These are phyloP conservation scores for Jaapia argillacea DNA, from an alignment of 768 basidiomycete species.

Conservation along the genomic window DNA sequence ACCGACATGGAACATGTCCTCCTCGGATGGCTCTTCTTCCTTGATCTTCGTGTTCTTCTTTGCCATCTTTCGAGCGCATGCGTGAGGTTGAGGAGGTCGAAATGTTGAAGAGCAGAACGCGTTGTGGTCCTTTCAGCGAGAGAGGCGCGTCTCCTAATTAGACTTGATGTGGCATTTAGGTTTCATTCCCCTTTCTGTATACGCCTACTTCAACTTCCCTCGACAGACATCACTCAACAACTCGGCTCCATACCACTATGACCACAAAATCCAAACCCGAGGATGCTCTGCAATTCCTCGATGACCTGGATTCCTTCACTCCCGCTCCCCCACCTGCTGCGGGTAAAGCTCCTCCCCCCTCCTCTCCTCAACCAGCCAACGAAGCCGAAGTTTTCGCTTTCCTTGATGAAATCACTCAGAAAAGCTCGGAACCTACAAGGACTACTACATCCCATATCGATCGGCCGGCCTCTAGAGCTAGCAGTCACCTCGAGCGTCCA, in stretches of 20 bases:
- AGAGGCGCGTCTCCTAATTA: too few species aligned
- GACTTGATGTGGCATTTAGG: too few species aligned
- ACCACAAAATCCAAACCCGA: constrained; percentile 53
- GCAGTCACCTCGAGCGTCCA: constrained; percentile 50
- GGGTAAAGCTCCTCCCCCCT: constrained; percentile 9
- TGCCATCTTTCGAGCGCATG: background rate
- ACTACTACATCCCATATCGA: constrained; percentile 41
- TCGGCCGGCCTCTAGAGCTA: constrained; percentile 42
- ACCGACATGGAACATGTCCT: constrained; percentile 10
- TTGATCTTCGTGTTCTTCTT: background rate
- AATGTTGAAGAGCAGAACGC: background rate
- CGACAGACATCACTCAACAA: too few species aligned
- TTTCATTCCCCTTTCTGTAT: too few species aligned
- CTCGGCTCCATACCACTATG: too few species aligned
- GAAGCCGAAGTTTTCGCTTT: constrained; percentile 83
- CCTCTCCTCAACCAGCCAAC: constrained; percentile 19
- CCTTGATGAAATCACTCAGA: constrained; percentile 91
- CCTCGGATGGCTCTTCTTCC: background rate
- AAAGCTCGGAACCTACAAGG: constrained; percentile 71
- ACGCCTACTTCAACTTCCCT: too few species aligned
- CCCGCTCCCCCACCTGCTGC: constrained; percentile 16
- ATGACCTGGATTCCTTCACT: constrained; percentile 80
- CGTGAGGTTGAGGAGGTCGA: background rate
- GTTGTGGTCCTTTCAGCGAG: too few species aligned
- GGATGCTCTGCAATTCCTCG: constrained; percentile 88